Conservation (phyloP, 108 stramenopile species). For the Nitzschia sp. region DNA sequence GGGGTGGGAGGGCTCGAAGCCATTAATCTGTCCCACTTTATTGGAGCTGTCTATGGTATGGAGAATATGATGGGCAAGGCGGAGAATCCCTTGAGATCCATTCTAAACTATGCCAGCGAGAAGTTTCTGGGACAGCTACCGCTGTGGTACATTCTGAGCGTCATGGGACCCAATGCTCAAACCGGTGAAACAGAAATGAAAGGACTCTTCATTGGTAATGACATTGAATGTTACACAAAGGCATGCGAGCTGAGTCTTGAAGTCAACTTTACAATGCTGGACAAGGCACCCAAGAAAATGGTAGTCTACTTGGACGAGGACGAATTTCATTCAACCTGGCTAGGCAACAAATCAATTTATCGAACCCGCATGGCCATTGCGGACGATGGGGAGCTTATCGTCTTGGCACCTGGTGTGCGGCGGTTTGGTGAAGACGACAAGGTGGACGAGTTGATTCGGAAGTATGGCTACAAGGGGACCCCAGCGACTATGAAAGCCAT, state of each 20-base stretch:
- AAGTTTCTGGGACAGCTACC: conserved; percentile 72
- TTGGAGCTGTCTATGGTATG: conserved; percentile 97
- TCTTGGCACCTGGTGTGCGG: conserved; percentile 89
- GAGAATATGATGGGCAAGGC: conserved; percentile 95
- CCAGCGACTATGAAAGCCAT: conserved; percentile 82
- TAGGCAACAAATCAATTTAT: conserved; percentile 96
- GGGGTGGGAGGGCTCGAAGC: conserved; percentile 91
- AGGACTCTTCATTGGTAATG: conserved; percentile 92
- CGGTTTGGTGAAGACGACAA: conserved; percentile 90
- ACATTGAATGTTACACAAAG: conserved; percentile 82
- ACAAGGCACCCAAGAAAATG: conserved; percentile 73
- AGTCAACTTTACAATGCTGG: conserved; percentile 91
- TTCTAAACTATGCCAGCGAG: conserved; percentile 87
- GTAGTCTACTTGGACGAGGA: conserved; percentile 89
- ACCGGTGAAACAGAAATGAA: conserved; percentile 71
- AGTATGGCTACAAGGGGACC: conserved; percentile 92
- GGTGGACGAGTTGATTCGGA: conserved; percentile 88
- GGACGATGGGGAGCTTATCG: conserved; percentile 89
- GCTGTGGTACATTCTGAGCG: conserved; percentile 91
- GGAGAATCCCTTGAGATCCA: conserved; percentile 86
- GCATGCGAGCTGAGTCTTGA: conserved; percentile 88
- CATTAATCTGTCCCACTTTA: conserved; percentile 94
- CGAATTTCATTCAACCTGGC: conserved; percentile 96
- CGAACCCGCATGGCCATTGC: conserved; percentile 95
- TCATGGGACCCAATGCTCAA: conserved; percentile 62